phyloP scores from a whole-genome alignment of 2,329 filamentous ascomycete genomes.

The Alternaria gansuensis region DNA sequence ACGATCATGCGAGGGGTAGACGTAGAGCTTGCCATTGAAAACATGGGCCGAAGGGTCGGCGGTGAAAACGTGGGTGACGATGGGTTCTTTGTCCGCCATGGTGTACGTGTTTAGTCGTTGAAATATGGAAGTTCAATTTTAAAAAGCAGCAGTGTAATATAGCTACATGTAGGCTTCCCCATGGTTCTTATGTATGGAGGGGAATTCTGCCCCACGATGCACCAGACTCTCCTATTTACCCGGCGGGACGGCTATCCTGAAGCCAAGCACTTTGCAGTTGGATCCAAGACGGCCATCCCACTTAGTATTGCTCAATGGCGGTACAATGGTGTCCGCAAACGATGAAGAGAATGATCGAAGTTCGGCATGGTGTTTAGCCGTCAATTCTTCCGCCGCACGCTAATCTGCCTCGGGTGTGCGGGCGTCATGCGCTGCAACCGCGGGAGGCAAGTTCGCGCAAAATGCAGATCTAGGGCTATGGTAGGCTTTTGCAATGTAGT shows the following conservation, averaged over 20 bases:
- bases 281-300: constrained; percentile 28
- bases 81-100: constrained; percentile 61
- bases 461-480: not conserved
- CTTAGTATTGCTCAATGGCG: constrained; percentile 26
- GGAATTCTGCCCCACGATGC: constrained; percentile 37
- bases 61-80: constrained; percentile 79
- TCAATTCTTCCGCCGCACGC: constrained; percentile 43
- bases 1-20: constrained; percentile 83
- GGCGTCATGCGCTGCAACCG: constrained; percentile 24
- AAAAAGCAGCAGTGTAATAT: constrained; percentile 9
- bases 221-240: constrained; percentile 42
- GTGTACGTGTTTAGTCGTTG: constrained; percentile 7
- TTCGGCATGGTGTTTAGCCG: constrained; percentile 42
- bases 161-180: constrained; percentile 28
- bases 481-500: not conserved
- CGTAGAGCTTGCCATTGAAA: constrained; percentile 77
- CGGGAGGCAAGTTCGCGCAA: constrained; percentile 11
- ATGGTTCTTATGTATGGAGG: constrained; percentile 39
- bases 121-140: constrained; percentile 5
- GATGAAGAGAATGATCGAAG: constrained; percentile 23
- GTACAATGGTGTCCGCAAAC: constrained; percentile 28
- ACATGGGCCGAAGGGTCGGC: constrained; percentile 83
- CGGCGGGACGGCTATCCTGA: constrained; percentile 43
- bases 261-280: constrained; percentile 31
- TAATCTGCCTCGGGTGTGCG: constrained; percentile 34